These are phyloP conservation scores for Hypoxylon lienhwacheense DNA, from an alignment of 495 filamentous ascomycete species.

Conservation along the genomic window DNA sequence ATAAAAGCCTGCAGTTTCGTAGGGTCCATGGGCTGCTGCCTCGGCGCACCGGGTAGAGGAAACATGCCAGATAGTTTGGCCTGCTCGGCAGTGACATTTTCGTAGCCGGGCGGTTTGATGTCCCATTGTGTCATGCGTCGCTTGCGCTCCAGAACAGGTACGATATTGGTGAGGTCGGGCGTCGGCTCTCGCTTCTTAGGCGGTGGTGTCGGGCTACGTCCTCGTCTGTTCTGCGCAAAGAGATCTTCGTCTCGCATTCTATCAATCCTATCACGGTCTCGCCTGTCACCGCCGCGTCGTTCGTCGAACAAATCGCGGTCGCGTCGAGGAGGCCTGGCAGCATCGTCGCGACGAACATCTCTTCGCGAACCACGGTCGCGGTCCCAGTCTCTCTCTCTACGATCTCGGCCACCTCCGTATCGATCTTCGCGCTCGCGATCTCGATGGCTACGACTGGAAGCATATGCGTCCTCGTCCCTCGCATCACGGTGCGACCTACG, in stretches of 20 bases:
- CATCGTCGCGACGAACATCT: conserved; percentile 62
- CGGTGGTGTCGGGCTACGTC: conserved; percentile 76
- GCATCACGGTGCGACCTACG: conserved; percentile 59
- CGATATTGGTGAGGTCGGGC: conserved; percentile 85
- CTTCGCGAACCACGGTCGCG: conserved; percentile 65
- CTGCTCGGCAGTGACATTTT: conserved; percentile 98
- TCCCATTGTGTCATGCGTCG: conserved; percentile 97
- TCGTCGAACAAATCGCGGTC: conserved; percentile 69
- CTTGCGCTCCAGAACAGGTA: conserved; percentile 77
- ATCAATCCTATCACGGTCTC: conserved; percentile 46
- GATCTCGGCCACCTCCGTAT: conserved; percentile 58
- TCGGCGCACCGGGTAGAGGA: conserved; percentile 90
- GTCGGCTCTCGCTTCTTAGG: conserved; percentile 92
- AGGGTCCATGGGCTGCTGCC: conserved; percentile 96
- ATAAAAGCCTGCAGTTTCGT: conserved; percentile 93
- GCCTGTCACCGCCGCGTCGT: conserved; percentile 59
- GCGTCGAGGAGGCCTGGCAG: conserved; percentile 60
- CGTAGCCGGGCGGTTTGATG: conserved; percentile 97
- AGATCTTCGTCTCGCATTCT: conserved; percentile 54
- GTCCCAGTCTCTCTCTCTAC: conserved; percentile 66
- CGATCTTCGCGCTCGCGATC: conserved; percentile 89
- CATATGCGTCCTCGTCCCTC: conserved; percentile 84
- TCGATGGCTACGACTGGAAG: conserved; percentile 84
- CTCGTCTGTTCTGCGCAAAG: conserved; percentile 63
- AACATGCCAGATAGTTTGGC: conserved; percentile 99